Percentiles rank a stretch among this genome's conserved stretches.
Conservation (phyloP, 139 green algal species). For the Picochlorum sp. region DNA sequence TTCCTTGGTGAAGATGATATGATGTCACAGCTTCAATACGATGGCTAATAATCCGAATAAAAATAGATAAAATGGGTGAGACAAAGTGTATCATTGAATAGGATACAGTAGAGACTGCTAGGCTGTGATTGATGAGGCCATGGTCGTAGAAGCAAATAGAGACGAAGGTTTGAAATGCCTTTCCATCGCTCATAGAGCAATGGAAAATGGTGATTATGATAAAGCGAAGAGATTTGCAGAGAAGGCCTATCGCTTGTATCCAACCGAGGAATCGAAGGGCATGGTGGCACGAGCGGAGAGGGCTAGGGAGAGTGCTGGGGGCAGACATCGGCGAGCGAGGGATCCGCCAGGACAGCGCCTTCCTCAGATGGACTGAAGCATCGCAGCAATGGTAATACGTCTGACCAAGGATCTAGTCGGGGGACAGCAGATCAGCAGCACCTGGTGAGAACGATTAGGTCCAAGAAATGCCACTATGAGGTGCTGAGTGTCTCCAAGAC, state of each 20-base stretch:
- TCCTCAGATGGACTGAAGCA: slow-evolving; percentile 2
- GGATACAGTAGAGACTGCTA: no score
- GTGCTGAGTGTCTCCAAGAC: slow-evolving; percentile 22
- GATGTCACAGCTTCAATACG: no score
- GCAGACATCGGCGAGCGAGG: neutral
- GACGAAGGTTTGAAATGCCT: slow-evolving; percentile 13
- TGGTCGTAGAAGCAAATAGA: slow-evolving; percentile 10
- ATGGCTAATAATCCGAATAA: no score
- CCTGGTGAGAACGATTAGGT: slow-evolving; percentile 26
- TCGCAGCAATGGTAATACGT: neutral
- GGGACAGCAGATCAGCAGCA: slow-evolving; percentile 37
- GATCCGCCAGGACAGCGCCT: neutral
- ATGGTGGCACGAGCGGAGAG: slow-evolving; percentile 1
- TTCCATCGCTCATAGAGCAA: slow-evolving; percentile 1
- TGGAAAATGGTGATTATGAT: slow-evolving; percentile 16
- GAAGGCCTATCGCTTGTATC: slow-evolving; percentile 49
- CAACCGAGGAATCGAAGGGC: slow-evolving; percentile 6
- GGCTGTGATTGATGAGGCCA: no score
- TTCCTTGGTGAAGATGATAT: no score
- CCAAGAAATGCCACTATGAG: slow-evolving; percentile 39
- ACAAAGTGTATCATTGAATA: no score
- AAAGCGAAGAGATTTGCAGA: slow-evolving; percentile 45
- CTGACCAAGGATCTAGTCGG: slow-evolving; percentile 9
- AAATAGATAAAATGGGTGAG: no score
- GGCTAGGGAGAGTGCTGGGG: neutral